Conservation (phyloP, 2,329 filamentous ascomycete genomes). For the Zopfia rhizophila region DNA sequence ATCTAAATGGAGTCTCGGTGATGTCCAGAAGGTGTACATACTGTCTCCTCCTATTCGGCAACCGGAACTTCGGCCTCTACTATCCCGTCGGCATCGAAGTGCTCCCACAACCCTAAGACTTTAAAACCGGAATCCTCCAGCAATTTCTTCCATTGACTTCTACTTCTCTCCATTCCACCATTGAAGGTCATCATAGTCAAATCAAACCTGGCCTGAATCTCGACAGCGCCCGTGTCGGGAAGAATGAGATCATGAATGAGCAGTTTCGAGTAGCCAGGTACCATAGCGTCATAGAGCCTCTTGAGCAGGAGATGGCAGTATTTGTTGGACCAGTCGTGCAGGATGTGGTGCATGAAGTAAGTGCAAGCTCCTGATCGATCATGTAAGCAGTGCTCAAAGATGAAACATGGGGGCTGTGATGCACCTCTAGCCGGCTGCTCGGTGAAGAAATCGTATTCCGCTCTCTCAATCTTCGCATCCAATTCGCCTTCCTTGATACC, state of each 20-base stretch:
- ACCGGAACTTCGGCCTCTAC: constrained; percentile 56
- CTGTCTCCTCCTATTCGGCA: no score
- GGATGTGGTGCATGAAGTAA: constrained; percentile 32
- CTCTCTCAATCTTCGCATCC: constrained; percentile 6
- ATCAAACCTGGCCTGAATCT: constrained; percentile 13
- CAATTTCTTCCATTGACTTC: constrained; percentile 5
- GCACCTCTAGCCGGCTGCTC: constrained; percentile 41
- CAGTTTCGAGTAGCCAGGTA: constrained; percentile 28
- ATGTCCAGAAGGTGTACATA: no score
- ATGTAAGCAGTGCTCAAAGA: not conserved
- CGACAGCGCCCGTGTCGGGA: constrained; percentile 15
- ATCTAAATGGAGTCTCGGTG: no score
- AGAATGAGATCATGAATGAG: constrained; percentile 28
- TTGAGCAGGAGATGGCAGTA: constrained; percentile 26
- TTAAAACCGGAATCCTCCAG: constrained; percentile 11
- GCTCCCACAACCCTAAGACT: constrained; percentile 1
- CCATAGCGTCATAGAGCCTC: constrained; percentile 24
- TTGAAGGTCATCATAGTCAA: constrained; percentile 20
- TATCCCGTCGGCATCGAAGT: constrained; percentile 4
- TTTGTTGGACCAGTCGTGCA: constrained; percentile 37
- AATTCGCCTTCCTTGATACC: constrained; percentile 11
- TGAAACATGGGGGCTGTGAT: not conserved
- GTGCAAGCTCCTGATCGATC: constrained; percentile 22
- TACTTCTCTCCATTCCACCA: constrained; percentile 14
- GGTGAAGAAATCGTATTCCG: constrained; percentile 44